Base-by-base conservation (phyloP, 1,139 yeast species). In the Spathaspora sp. region DNA sequence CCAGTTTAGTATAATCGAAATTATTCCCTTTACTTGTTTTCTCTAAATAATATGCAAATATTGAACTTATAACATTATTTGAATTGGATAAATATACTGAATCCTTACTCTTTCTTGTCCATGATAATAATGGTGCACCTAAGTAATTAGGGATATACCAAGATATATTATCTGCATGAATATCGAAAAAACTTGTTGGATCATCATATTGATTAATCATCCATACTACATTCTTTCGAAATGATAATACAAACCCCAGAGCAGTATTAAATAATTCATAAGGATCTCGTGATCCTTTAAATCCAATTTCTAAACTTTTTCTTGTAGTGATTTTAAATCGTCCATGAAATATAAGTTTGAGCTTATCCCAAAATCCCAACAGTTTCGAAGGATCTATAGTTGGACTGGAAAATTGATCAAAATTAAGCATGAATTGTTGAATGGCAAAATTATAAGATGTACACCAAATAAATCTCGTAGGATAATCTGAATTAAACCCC, bases 381-480 rank as follows among this genome's bases (percentile, higher is more conserved):
- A 76, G 77, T 7, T 68, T 59, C 2, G 82, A 78, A 1, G 77
- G 76, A 56, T 81, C 99, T 78, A 89, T 68, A 64, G 87, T 87
- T 1, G 88, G 87, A 56, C 85, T 93, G 0, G 95, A 83, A 60
- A 91, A 88, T 45, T 86, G 85, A 57, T 90, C 97, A 55, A 91
- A 77, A 48, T 83, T 86, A 46, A 82, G 70, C 85, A 88, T 87
- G 1, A 84, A 76, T 54, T 89, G 93, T 54, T 89, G 91, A 37
- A 91, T 77, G 1, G 90, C 95, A 36, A 96, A 91, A 56, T 84
- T 89, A 58, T 84, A 85, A 0, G 90, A 86, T 33, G 85, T 84
- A 25, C 96, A 95, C 96, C 97, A 90, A 0, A 89, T 81, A 38
- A 89, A 81, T 33, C 88, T 70, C 0, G 95, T 81, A 0, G 93